Base-by-base conservation (phyloP, 2,329 filamentous ascomycete species). In the Fusarium sp. region DNA sequence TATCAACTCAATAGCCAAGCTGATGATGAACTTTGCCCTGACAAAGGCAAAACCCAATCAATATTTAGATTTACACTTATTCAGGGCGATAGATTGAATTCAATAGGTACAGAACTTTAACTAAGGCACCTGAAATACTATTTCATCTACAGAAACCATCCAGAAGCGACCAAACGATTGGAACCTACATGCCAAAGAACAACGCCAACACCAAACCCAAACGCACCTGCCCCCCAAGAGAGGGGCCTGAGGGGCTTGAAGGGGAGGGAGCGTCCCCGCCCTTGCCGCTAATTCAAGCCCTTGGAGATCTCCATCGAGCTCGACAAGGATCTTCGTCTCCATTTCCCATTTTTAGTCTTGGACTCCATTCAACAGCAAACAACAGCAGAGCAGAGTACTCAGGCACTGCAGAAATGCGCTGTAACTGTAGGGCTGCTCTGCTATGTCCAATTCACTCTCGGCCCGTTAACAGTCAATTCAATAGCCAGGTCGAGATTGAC, bases 271-370 rank as follows among this genome's bases (percentile, higher is more conserved):
- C 4, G 8, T 11, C 28, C 28, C 28, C 40, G 30, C 43, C 28
- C 30, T 39, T 44, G 43, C 14, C 55, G 28, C 34, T 39, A 26
- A 21, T 40, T 46, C 50, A 45, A 52, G 49, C 49, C 48, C 56
- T 51, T 56, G 38, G 53, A 65, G 56, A 62, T 62, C 58, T 30
- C 52, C 58, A 63, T 51, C 52, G 28, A 63, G 43, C 59, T 36
- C 30, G 38, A 59, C 54, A 47, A 51, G 64, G 53, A 67, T 68
- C 58, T 55, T 49, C 26, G 23, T 46, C 45, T 28, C 54, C 20
- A 53, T 44, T 30, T 44, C 54, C 53, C 47, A 47, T 47, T 42
- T 43, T 45, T 50, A 46, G 24, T 28, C 52, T 57, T 46, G n/a
- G n/a, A 34, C 34, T 24, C 34, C 24, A 42, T 30, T 42, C 20